Percentiles rank a stretch among this genome's conserved stretches.
Evolutionary conservation across 2,329 filamentous ascomycete genomes (phyloP).

Genomic region (Chalara sp.): DNA sequence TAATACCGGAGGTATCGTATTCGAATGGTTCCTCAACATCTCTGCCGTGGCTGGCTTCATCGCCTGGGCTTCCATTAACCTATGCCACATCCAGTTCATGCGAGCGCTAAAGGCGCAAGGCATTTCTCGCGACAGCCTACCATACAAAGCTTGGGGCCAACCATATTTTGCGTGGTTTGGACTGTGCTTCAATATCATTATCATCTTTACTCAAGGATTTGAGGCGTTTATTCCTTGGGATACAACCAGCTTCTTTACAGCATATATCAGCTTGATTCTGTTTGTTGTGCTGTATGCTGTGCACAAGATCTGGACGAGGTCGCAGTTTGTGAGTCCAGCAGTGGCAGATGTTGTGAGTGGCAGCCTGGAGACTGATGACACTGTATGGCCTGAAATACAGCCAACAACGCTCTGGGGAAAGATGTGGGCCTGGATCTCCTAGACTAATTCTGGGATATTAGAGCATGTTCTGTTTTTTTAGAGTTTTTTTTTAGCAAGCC

Average conservation of each 20-base stretch:
- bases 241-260: constrained; percentile 53
- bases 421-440: constrained; percentile 16
- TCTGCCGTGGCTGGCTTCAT: constrained; percentile 64
- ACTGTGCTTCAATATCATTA: constrained; percentile 56
- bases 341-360: constrained; percentile 38
- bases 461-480: too few relatives aligned
- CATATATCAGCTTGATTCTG: constrained; percentile 58
- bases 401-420: constrained; percentile 18
- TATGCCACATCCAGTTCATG: constrained; percentile 61
- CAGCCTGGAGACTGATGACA: constrained; percentile 28
- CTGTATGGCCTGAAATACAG: constrained; percentile 27
- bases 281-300: constrained; percentile 53
- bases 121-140: constrained; percentile 49
- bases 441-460: too few relatives aligned
- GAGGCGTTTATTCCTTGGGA: constrained; percentile 59
- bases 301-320: constrained; percentile 45
- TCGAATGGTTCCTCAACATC: constrained; percentile 69
- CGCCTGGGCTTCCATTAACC: constrained; percentile 60
- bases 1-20: constrained; percentile 50
- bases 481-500: too few relatives aligned
- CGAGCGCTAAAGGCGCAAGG: constrained; percentile 48
- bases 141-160: constrained; percentile 55
- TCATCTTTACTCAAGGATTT: constrained; percentile 64
- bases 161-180: constrained; percentile 61
- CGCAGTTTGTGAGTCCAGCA: constrained; percentile 28